Evolutionary conservation across 108 stramenopile genomes (phyloP).

Genomic region (Bacterosira constricta): DNA sequence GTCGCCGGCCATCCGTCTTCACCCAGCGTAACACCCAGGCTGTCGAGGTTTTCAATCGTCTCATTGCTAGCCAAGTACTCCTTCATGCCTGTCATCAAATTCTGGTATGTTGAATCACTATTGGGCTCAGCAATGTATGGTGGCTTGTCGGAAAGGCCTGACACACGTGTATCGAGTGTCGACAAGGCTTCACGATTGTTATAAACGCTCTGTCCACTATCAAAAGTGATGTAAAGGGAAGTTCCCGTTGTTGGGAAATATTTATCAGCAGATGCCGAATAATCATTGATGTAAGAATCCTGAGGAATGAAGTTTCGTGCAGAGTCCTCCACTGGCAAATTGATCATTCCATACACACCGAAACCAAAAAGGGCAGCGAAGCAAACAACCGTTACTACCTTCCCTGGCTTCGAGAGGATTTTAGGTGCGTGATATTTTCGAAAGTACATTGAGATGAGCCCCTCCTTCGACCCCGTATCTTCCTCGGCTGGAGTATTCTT

Average conservation of each 20-base stretch:
- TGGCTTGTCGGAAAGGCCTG: slow-evolving; percentile 40
- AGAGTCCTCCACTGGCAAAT: slow-evolving; percentile 62
- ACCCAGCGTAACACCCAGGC: slow-evolving; percentile 43
- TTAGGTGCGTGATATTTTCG: slow-evolving; percentile 63
- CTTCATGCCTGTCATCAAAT: slow-evolving; percentile 58
- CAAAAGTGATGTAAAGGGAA: slow-evolving; percentile 50
- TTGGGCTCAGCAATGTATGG: slow-evolving; percentile 71
- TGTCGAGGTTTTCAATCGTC: slow-evolving; percentile 24
- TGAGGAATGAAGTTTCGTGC: slow-evolving; percentile 76
- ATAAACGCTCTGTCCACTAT: slow-evolving; percentile 53
- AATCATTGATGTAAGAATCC: slow-evolving; percentile 73
- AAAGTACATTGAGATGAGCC: slow-evolving; percentile 53
- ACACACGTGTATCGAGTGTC: slow-evolving; percentile 47
- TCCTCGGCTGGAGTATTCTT: slow-evolving; percentile 38
- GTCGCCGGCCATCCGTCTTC: slow-evolving; percentile 60
- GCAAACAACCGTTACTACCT: slow-evolving; percentile 33
- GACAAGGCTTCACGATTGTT: slow-evolving; percentile 45
- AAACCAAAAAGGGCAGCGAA: slow-evolving; percentile 57
- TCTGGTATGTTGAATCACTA: slow-evolving; percentile 49
- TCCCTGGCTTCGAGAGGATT: slow-evolving; percentile 54
- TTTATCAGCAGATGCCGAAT: slow-evolving; percentile 49
- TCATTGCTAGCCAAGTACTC: slow-evolving; percentile 38
- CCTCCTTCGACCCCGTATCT: slow-evolving; percentile 45
- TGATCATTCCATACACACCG: slow-evolving; percentile 55
- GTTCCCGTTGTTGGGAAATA: slow-evolving; percentile 56